Evolutionary conservation across 306 rosid genomes (phyloP), one percentile per base, ranked within the genome.

Genomic region (Prunus campanulata): DNA sequence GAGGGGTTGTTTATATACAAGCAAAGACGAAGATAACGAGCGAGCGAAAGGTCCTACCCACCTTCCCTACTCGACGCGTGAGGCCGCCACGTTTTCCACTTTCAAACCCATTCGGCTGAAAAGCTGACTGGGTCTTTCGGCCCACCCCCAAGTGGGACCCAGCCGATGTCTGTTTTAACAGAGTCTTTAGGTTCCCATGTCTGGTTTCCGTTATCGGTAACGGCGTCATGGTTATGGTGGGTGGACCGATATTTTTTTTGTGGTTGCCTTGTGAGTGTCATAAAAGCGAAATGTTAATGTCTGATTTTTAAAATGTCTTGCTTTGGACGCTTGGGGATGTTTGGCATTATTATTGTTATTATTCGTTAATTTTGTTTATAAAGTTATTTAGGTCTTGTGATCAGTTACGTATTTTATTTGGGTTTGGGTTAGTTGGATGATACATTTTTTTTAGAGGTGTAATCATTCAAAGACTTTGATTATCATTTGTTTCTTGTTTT

Each of bases 11-110:
- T 65, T 65, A 65, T 65, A 65, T 11, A 65, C 0, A 35, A 6
- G 35, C 54, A 15, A 13, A 16, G 10, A 16, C 59, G 55, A 46
- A 32, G 22, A 35, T 2, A n/a, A 19, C 5, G 22, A 63, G 61
- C 29, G 77, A 61, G 68, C 5, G 68, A 5, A 54, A 22, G 57
- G 68, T 18, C 68, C 68, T 3, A 16, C 47, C 68, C 47, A 18
- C 47, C 46, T 63, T 63, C 47, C 14, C 47, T 16, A 8, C 13
- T 15, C 5, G 27, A 9, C 50, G 50, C 27, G 70, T 65, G 70
- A 2, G 83, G 61, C 83, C 78, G 83, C 68, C 83, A 42, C 24
- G 70, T 79, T 72, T 78, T 46, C 4, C 4, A 2, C 30, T 49
- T 25, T 6, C 10, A 25, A 22, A 68, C 14, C 14, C 60, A 19